Percentiles rank a stretch among this genome's conserved stretches.
Evolutionary conservation across 352 stramenopile genomes (phyloP).

Genomic region (Globisporangium lucens): DNA sequence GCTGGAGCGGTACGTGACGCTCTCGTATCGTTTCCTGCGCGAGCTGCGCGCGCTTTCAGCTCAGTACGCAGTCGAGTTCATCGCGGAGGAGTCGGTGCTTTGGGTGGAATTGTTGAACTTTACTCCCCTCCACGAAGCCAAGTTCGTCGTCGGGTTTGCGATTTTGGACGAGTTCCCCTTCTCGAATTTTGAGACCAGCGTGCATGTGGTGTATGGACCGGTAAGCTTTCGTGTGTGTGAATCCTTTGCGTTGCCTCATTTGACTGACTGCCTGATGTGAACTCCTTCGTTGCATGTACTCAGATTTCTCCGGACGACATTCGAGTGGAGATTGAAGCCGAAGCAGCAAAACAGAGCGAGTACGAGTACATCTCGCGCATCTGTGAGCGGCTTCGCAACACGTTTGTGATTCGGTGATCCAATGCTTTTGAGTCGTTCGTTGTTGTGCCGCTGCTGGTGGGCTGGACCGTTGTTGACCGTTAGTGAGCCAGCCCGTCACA

Average conservation of each 20-base stretch:
- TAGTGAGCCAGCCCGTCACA: constrained; percentile 3
- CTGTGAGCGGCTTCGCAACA: constrained; percentile 42
- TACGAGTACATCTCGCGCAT: constrained; percentile 61
- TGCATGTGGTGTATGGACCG: constrained; percentile 47
- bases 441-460: constrained; percentile 9
- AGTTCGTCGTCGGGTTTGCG: constrained; percentile 59
- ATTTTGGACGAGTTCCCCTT: constrained; percentile 50
- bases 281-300: constrained; percentile 9
- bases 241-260: background rate
- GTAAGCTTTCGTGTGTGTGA: constrained; percentile 23
- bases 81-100: constrained; percentile 36
- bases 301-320: constrained; percentile 54
- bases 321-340: constrained; percentile 35
- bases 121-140: constrained; percentile 20
- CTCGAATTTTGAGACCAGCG: constrained; percentile 37
- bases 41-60: constrained; percentile 61
- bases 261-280: background rate
- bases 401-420: constrained; percentile 36
- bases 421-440: constrained; percentile 7
- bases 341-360: constrained; percentile 30
- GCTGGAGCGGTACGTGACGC: constrained; percentile 49
- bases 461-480: constrained; percentile 5
- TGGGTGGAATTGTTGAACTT: constrained; percentile 74
- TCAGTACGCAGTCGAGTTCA: constrained; percentile 45
- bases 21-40: constrained; percentile 50